phyloP scores from a whole-genome alignment of 1,284 basidiomycete species.

The Cutaneotrichosporon sp. region DNA sequence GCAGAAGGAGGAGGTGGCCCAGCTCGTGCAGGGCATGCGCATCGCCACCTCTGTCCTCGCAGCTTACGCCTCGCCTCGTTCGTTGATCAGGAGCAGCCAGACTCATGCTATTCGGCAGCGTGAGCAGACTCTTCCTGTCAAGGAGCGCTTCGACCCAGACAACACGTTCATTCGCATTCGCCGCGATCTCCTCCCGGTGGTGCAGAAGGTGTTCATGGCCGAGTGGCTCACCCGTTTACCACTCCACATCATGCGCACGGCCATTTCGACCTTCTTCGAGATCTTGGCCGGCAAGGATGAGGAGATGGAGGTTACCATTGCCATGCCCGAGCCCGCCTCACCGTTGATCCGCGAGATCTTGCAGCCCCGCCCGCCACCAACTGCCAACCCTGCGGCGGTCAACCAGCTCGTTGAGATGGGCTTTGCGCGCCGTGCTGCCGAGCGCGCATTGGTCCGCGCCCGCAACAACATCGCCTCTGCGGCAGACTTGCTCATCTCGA shows the following conservation, averaged over 20 bases:
- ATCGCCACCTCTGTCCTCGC: constrained; percentile 71
- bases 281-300: constrained; percentile 81
- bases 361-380: constrained; percentile 9
- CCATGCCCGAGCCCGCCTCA: constrained; percentile 10
- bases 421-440: constrained; percentile 81
- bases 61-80: constrained; percentile 74
- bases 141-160: constrained; percentile 81
- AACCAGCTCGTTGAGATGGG: constrained; percentile 94
- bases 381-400: constrained; percentile 73
- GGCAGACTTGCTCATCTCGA: constrained; percentile 80
- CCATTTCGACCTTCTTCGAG: constrained; percentile 77
- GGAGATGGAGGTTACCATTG: constrained; percentile 53
- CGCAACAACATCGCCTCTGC: constrained; percentile 89
- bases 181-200: constrained; percentile 66
- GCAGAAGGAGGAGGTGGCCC: constrained; percentile 60
- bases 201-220: constrained; percentile 76
- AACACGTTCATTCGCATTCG: constrained; percentile 75
- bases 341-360: constrained; percentile 8
- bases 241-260: constrained; percentile 68
- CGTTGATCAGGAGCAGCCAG: constrained; percentile 82
- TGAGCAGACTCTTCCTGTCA: constrained; percentile 35
- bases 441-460: constrained; percentile 76
- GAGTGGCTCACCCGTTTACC: constrained; percentile 78
- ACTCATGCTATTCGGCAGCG: constrained; percentile 56
- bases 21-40: constrained; percentile 14